Percentiles rank a stretch among this genome's conserved stretches.
phyloP scores from a whole-genome alignment of 148 eudicot species.

The Persicaria maculosa region DNA sequence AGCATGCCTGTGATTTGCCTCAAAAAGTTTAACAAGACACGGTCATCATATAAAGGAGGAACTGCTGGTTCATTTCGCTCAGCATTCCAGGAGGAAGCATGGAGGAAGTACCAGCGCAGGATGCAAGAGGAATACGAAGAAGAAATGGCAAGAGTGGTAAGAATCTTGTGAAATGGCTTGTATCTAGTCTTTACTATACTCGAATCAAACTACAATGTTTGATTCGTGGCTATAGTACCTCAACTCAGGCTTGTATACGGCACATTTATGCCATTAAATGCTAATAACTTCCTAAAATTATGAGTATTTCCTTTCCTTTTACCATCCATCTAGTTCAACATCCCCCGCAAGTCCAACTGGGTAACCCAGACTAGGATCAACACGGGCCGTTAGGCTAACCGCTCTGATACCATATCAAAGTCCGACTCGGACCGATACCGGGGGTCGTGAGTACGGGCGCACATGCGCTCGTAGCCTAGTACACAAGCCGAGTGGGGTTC shows the following conservation, averaged over 20 bases:
- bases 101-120: constrained; percentile 73
- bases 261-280: neutral
- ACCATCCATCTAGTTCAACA: too few relatives aligned
- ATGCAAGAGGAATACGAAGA: constrained; percentile 96
- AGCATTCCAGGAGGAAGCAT: constrained; percentile 77
- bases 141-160: constrained; percentile 97
- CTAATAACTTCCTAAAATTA: neutral
- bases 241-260: neutral
- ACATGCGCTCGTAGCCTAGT: too few relatives aligned
- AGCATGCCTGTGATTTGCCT: neutral
- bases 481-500: too few relatives aligned
- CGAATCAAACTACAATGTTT: too few relatives aligned
- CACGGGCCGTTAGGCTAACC: too few relatives aligned
- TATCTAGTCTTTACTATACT: neutral
- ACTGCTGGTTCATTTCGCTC: constrained; percentile 49
- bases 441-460: too few relatives aligned
- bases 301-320: neutral
- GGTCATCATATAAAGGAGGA: constrained; percentile 39
- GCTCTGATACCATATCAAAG: too few relatives aligned
- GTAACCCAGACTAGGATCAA: too few relatives aligned
- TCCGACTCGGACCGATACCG: too few relatives aligned
- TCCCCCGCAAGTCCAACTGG: too few relatives aligned
- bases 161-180: constrained; percentile 6
- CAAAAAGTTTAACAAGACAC: constrained; percentile 53
- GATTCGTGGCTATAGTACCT: too few relatives aligned